phyloP scores from a whole-genome alignment of 2,329 filamentous ascomycete genomes.

The Apiospora arundinis region DNA sequence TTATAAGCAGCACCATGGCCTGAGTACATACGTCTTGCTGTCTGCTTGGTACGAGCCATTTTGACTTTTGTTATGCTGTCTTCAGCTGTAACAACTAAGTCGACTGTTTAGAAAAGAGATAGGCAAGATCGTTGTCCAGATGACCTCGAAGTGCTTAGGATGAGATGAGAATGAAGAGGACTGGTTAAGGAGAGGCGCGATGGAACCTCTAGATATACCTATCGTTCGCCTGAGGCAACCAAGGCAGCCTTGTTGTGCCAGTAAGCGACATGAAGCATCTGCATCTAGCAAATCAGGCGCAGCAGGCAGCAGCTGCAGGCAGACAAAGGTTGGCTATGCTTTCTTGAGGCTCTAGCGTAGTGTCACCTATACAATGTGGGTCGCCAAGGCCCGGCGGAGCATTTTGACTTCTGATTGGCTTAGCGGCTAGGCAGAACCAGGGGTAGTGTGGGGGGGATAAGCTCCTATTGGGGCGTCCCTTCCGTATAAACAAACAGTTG shows the following conservation, averaged over 20 bases:
- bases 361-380: not conserved
- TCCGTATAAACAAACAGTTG: not conserved
- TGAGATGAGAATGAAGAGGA: not conserved
- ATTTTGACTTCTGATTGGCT: not conserved
- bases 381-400: not conserved
- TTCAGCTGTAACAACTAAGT: not conserved
- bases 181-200: not conserved
- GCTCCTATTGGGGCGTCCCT: not conserved
- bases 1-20: not conserved
- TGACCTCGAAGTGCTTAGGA: too few relatives aligned
- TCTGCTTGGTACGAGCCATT: constrained; percentile 22
- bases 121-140: too few relatives aligned
- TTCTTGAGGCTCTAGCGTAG: not conserved
- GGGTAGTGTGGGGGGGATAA: not conserved
- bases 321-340: not conserved
- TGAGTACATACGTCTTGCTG: constrained; percentile 8
- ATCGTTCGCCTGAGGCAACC: not conserved
- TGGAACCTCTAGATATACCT: not conserved
- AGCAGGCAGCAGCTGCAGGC: not conserved
- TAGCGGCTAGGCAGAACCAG: not conserved
- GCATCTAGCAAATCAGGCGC: not conserved
- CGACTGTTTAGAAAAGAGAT: too few relatives aligned
- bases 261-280: not conserved
- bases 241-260: not conserved
- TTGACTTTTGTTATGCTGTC: not conserved